Conservation (phyloP, 371 early-diverging fungal species). For the Rhizopus arrhizus region DNA sequence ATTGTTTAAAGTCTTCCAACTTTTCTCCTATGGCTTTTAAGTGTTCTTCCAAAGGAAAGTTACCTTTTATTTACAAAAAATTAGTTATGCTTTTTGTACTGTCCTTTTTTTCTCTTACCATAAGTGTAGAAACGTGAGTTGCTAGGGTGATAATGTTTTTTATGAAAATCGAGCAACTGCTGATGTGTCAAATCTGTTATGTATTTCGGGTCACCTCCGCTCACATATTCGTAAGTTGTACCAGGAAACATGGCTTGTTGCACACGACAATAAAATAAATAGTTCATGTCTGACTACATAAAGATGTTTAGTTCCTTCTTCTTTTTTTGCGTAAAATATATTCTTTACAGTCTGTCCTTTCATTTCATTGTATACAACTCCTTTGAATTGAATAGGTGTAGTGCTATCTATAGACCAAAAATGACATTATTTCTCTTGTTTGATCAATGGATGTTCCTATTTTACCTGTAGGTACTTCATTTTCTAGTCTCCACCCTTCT, state of each 20-base stretch:
- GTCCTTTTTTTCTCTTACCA: conserved; percentile 51
- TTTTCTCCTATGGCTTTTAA: conserved; percentile 65
- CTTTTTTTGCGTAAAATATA: not conserved
- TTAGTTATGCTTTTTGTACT: not conserved
- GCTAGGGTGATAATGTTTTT: conserved; percentile 85
- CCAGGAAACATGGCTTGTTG: conserved; percentile 86
- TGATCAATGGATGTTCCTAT: not conserved
- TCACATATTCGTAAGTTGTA: conserved; percentile 79
- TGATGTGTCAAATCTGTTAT: conserved; percentile 89
- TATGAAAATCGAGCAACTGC: conserved; percentile 81
- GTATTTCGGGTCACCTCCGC: conserved; percentile 90
- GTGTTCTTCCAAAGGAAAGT: conserved; percentile 77
- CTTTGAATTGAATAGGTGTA: conserved; percentile 76
- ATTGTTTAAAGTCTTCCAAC: conserved; percentile 47
- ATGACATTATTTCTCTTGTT: not conserved
- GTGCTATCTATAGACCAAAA: conserved; percentile 38
- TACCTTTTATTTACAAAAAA: conserved; percentile 39
- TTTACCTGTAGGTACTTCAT: conserved; percentile 68
- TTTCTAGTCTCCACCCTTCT: conserved; percentile 96
- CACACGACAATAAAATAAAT: conserved; percentile 73
- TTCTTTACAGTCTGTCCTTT: conserved; percentile 81
- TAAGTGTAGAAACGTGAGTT: conserved; percentile 90
- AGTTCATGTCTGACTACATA: conserved; percentile 69
- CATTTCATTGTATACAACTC: conserved; percentile 98
- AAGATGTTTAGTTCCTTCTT: not conserved